Conservation (phyloP, 2,329 filamentous ascomycete species). For the Metarhizium humberi region DNA sequence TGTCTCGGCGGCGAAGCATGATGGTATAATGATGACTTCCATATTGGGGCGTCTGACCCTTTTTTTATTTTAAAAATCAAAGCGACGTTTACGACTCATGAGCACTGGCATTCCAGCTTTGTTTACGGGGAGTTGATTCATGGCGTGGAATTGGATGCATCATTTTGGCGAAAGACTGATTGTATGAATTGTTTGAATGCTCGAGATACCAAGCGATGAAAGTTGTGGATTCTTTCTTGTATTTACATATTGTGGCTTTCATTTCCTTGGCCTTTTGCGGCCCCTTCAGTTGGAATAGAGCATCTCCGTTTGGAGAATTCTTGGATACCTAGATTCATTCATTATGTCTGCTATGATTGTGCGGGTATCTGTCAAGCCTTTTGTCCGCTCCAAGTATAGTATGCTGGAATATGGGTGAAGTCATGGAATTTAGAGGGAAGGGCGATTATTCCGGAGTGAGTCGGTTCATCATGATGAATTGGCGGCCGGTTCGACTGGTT, state of each 20-base stretch:
- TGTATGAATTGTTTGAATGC: slow-evolving; percentile 16
- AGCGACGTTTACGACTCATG: slow-evolving; percentile 5
- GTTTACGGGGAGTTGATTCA: background rate
- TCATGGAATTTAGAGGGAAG: background rate
- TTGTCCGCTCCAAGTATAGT: background rate
- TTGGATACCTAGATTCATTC: slow-evolving; percentile 10
- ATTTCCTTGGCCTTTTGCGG: slow-evolving; percentile 4
- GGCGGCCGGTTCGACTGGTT: slow-evolving; percentile 53
- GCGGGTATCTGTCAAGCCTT: slow-evolving; percentile 14
- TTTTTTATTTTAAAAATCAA: background rate
- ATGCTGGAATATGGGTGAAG: background rate
- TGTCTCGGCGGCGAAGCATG: slow-evolving; percentile 45
- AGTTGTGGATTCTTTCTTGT: slow-evolving; percentile 19
- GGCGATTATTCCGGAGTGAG: background rate
- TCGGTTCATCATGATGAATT: slow-evolving; percentile 27
- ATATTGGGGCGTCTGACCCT: background rate
- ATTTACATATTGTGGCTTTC: slow-evolving; percentile 18
- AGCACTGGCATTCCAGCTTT: background rate
- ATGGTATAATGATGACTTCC: slow-evolving; percentile 47
- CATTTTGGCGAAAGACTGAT: slow-evolving; percentile 14
- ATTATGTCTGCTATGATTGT: background rate
- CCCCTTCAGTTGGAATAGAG: slow-evolving; percentile 10
- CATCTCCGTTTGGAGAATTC: slow-evolving; percentile 7
- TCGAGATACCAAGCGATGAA: slow-evolving; percentile 28
- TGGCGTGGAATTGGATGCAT: slow-evolving; percentile 10